Conservation (phyloP, 2,329 filamentous ascomycete genomes). For the Aureobasidium zeae region DNA sequence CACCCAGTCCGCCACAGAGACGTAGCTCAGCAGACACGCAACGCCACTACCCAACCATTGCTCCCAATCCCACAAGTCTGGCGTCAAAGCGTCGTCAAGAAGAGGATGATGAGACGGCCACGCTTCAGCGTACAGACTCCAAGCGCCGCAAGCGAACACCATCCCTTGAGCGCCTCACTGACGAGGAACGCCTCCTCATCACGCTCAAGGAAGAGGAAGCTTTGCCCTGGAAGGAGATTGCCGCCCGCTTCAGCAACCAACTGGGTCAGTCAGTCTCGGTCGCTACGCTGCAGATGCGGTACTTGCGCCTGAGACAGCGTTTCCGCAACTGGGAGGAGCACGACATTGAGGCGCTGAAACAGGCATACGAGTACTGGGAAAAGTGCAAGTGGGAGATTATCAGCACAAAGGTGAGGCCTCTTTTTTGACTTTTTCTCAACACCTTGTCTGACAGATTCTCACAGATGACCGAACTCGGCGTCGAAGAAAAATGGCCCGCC, state of each 20-base stretch:
- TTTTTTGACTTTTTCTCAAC: not conserved
- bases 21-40: slow-evolving; percentile 21
- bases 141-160: slow-evolving; percentile 37
- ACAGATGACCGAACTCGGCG: slow-evolving; percentile 44
- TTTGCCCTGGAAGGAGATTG: slow-evolving; percentile 48
- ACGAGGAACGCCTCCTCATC: slow-evolving; percentile 43
- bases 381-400: slow-evolving; percentile 48
- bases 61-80: slow-evolving; percentile 33
- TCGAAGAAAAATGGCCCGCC: slow-evolving; percentile 43
- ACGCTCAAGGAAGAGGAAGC: slow-evolving; percentile 44
- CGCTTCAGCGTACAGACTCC: slow-evolving; percentile 18
- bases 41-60: slow-evolving; percentile 36
- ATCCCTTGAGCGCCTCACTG: slow-evolving; percentile 31
- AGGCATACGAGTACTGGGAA: slow-evolving; percentile 45
- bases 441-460: slow-evolving; percentile 4
- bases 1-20: slow-evolving; percentile 20
- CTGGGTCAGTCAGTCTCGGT: slow-evolving; percentile 39
- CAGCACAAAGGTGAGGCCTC: slow-evolving; percentile 36
- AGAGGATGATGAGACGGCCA: slow-evolving; percentile 29
- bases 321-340: slow-evolving; percentile 44
- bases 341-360: slow-evolving; percentile 40
- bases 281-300: slow-evolving; percentile 46
- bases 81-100: slow-evolving; percentile 33
- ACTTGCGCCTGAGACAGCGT: slow-evolving; percentile 43
- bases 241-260: slow-evolving; percentile 40